phyloP scores from a whole-genome alignment of 2,329 filamentous ascomycete genomes.

The Curvularia hawaiiensis region DNA sequence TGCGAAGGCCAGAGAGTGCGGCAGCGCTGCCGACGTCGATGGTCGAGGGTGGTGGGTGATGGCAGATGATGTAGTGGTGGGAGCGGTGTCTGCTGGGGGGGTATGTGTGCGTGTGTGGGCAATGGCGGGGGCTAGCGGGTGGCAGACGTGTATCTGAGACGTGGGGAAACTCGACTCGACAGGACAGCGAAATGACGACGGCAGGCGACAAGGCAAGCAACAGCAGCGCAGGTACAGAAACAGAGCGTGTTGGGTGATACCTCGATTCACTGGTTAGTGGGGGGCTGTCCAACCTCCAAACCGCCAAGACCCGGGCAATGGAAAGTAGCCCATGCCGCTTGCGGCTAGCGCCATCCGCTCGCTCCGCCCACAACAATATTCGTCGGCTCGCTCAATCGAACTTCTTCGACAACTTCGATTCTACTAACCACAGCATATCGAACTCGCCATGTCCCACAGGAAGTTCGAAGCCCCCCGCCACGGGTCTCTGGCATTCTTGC shows the following conservation, averaged over 20 bases:
- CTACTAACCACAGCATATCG: constrained; percentile 45
- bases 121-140: constrained; percentile 24
- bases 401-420: constrained; percentile 35
- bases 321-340: constrained; percentile 5
- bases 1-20: constrained; percentile 20
- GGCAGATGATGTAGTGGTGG: constrained; percentile 33
- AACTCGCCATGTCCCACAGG: constrained; percentile 60
- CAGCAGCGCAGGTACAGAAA: constrained; percentile 34
- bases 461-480: constrained; percentile 91
- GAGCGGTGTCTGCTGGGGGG: constrained; percentile 28
- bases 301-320: constrained; percentile 6
- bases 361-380: constrained; percentile 20
- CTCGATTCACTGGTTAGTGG: constrained; percentile 20
- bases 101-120: constrained; percentile 18
- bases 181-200: constrained; percentile 24
- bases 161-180: constrained; percentile 21
- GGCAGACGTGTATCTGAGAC: constrained; percentile 14
- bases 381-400: constrained; percentile 17
- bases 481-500: constrained; percentile 69
- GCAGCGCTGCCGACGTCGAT: constrained; percentile 40
- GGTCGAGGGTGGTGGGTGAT: constrained; percentile 24
- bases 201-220: constrained; percentile 30
- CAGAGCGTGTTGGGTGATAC: constrained; percentile 29
- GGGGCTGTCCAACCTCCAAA: constrained; percentile 12
- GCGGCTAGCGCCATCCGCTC: constrained; percentile 10